Base-by-base conservation (phyloP, 2,329 filamentous ascomycete genomes). In the Penicillium hordei region DNA sequence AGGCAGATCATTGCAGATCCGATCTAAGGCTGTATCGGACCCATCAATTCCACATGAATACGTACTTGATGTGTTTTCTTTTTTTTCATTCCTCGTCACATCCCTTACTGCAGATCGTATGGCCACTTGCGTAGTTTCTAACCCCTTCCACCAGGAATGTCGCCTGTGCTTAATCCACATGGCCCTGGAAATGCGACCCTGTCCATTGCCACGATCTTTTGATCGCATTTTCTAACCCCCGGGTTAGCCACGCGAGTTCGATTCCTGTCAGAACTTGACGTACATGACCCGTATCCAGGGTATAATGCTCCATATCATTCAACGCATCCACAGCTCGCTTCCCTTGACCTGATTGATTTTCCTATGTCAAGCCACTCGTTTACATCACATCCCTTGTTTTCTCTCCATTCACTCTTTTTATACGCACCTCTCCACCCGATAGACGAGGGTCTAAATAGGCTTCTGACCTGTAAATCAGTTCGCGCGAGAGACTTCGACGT, bases 341-440 rank as follows among this genome's bases (percentile, higher is more conserved):
- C 38, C 4, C 10, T 34, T 48, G 34, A 29, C 34, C 38, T 36
- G 25, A 6, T 45, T 46, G 8, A 8, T 9, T 40, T 42, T 17
- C 4, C 31, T 49, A 21, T n/a, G 13, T 12, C 3, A 48, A 34
- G 17, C 15, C 17, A 23, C 21, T 25, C 27, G n/a, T 57, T 40
- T 21, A n/a, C 13, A n/a, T 25, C 27, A 15, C 27, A 59, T 57
- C 64, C 64, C 64, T 66, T 65, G 64, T 55, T 65, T 43, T 38
- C 25, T 27, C n/a, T 19, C 27, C 12, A n/a, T 38, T 17, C 2
- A 44, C 8, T 27, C 23, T 40, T 31, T 7, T 5, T 55, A 29
- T 33, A n/a, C 15, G 12, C 13, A 6, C 31, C 25, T 6, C 17
- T 10, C 46, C 29, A 27, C 19, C 34, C 27, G 19, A 42, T 33